Evolutionary conservation across 1,284 basidiomycete genomes (phyloP).

Genomic region (Irpex lacteus): DNA sequence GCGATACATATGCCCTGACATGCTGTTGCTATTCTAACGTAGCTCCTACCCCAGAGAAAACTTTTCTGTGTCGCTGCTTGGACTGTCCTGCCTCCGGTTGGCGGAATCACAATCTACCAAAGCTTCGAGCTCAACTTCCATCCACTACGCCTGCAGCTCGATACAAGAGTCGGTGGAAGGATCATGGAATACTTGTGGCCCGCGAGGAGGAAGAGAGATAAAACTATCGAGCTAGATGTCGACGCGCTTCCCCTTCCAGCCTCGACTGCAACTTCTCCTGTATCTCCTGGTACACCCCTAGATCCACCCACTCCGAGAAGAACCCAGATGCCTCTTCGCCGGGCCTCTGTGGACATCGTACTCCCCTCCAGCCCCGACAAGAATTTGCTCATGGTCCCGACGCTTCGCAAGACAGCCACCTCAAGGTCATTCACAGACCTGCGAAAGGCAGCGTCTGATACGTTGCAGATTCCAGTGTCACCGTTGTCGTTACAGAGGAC

Average conservation of each 20-base stretch:
- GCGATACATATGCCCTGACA: slow-evolving; percentile 15
- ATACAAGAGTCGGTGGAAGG: slow-evolving; percentile 73
- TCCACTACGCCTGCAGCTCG: slow-evolving; percentile 86
- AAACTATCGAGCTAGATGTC: slow-evolving; percentile 11
- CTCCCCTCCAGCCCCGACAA: slow-evolving; percentile 21
- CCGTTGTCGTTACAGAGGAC: slow-evolving; percentile 27
- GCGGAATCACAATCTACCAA: slow-evolving; percentile 91
- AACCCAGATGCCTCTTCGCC: slow-evolving; percentile 6
- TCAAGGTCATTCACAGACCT: slow-evolving; percentile 74
- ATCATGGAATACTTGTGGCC: slow-evolving; percentile 93
- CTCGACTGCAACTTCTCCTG: slow-evolving; percentile 8
- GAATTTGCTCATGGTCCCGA: slow-evolving; percentile 28
- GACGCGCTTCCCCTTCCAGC: slow-evolving; percentile 15
- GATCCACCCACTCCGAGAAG: neutral
- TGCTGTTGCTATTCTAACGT: slow-evolving; percentile 10
- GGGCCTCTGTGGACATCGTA: slow-evolving; percentile 27
- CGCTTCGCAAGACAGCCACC: slow-evolving; percentile 48
- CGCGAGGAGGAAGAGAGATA: slow-evolving; percentile 43
- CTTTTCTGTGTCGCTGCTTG: slow-evolving; percentile 74
- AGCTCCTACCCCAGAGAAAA: slow-evolving; percentile 41
- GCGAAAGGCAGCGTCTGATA: slow-evolving; percentile 43
- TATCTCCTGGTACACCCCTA: slow-evolving; percentile 4
- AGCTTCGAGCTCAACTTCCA: slow-evolving; percentile 82
- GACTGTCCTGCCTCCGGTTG: slow-evolving; percentile 86
- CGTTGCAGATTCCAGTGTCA: slow-evolving; percentile 24